Conservation (phyloP, 805 yeast genomes). For the Millerago galiae region DNA sequence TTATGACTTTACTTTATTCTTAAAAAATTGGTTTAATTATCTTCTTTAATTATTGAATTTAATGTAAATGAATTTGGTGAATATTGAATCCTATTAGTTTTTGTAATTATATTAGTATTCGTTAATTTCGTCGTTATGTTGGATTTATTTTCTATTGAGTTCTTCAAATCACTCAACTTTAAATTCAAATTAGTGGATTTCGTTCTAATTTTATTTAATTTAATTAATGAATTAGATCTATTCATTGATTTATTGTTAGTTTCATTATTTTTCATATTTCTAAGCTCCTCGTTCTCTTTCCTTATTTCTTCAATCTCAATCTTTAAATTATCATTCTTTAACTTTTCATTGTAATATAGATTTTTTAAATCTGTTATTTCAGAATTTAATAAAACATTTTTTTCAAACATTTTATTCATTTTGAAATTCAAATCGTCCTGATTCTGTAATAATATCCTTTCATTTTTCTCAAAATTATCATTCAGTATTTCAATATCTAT, state of each 20-base stretch:
- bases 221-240: constrained; percentile 24
- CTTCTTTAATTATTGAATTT: constrained; percentile 13
- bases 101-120: constrained; percentile 17
- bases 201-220: constrained; percentile 21
- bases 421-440: constrained; percentile 29
- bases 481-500: constrained; percentile 37
- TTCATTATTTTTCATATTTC: not conserved
- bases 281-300: not conserved
- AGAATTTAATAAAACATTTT: constrained; percentile 32
- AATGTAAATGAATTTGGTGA: constrained; percentile 23
- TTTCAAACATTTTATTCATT: constrained; percentile 31
- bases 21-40: constrained; percentile 6
- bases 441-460: constrained; percentile 28
- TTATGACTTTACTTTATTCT: constrained; percentile 15
- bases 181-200: constrained; percentile 19
- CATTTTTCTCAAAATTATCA: constrained; percentile 38
- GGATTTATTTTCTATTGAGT: constrained; percentile 12
- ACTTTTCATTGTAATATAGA: constrained; percentile 19
- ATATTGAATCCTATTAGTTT: constrained; percentile 15
- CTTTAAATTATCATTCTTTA: constrained; percentile 23
- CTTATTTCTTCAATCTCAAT: constrained; percentile 19
- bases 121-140: constrained; percentile 18
- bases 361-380: constrained; percentile 28
- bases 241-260: constrained; percentile 10
- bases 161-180: constrained; percentile 2